Evolutionary conservation across 2,329 filamentous ascomycete species (phyloP), one percentile per base, ranked within the genome.

Genomic region (Hypoxylon sp.): DNA sequence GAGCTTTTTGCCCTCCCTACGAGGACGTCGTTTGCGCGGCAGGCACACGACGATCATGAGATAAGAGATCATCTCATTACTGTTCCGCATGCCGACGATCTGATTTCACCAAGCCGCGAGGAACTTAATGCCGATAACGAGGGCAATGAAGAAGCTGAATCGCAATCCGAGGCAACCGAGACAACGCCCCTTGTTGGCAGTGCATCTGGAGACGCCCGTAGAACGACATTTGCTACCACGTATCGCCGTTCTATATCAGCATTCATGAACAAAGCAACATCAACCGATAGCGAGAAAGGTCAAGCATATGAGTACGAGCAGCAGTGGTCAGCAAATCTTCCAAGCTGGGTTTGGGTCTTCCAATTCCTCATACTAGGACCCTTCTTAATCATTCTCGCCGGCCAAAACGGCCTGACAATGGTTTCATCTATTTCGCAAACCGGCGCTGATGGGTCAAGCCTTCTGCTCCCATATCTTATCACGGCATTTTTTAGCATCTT

Each of bases 301-400:
- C 74, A 82, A 61, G 81, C 85, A 0, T 94, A 91, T 76, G 87
- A 88, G 11, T 83, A 88, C 59, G 96, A 98, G 77, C 96, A 98
- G 79, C 82, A 86, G 13, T 99, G 96, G 96, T 97, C 94, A 57
- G 87, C 87, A 3, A 86, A 86, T 40, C 82, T 98, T 60, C 93
- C 94, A 0, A 88, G 86, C 49, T 98, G 92, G 92, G 90, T 92
- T 17, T 99, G 96, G 96, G 80, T 96, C 46, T 74, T 97, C 17
- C 95, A 99, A 76, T 91, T 98, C 71, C 82, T 98, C 2, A 77
- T 98, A 14, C 82, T 97, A 8, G 92, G 89, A 0, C 94, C 95
- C 0, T 88, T 97, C 58, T 88, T 91, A 53, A 83, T 97, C 50
- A 90, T 96, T 66, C 79, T 98, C 20, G 81, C 93, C 14, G 93